Base-by-base conservation (phyloP, 2,329 filamentous ascomycete species). In the Penicillium fuscoglaucum region DNA sequence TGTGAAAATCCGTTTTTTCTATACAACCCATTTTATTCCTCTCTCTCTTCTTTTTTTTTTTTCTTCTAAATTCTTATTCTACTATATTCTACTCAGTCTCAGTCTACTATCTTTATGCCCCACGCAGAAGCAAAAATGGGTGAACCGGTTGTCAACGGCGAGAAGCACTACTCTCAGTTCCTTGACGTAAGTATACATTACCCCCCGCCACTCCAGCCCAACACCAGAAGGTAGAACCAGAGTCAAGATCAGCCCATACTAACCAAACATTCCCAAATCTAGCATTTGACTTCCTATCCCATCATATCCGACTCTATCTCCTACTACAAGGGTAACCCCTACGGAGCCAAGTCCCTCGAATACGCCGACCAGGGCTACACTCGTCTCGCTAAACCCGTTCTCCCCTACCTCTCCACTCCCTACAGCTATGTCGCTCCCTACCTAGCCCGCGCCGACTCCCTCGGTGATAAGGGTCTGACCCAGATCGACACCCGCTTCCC, bases 221-320 rank as follows among this genome's bases (percentile, higher is more conserved):
- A 41, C 24, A 5, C 7, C 33, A 19, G n/a, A 40, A 33, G 4
- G 12, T 15, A 35, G 10, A 46, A 46, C 29, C 6, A 37, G 13
- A 37, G 10, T 13, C 21, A 46, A 31, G 13, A 54, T 37, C 43
- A 50, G 24, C 37, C 43, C 58, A 55, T 35, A 35, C 52, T 64
- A 55, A 67, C 70, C 59, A 68, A 70, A 12, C 6, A 24, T 63
- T 43, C 40, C 52, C 21, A 57, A 48, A 48, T 55, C 9, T 28
- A 96, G 91, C 93, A 97, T 74, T 83, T 97, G 63, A 83, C 87
- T 68, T 88, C 88, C 65, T 96, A 96, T 78, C 93, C 93, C 41
- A 78, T 96, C 65, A 84, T 97, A 72, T 86, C 85, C 72, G 91
- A 96, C 76, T 81, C 87, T 70, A 86, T 96, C 76, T 80, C 85